These are phyloP conservation scores for Boletus subparvulus DNA, from an alignment of 768 basidiomycete genomes.

Conservation along the genomic window DNA sequence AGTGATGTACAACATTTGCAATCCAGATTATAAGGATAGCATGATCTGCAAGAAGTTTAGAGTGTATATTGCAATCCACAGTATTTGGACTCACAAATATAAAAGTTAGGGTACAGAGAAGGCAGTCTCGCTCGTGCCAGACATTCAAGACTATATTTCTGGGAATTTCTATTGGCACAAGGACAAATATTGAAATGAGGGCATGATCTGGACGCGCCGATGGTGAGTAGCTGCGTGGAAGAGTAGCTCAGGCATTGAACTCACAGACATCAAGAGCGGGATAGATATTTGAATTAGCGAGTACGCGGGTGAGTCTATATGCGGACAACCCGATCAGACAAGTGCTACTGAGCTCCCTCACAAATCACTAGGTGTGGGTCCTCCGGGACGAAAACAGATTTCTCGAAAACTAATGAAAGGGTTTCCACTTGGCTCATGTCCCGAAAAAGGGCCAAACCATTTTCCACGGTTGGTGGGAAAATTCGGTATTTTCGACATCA, in stretches of 20 bases:
- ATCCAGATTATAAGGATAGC: conserved; percentile 42
- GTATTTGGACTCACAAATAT: conserved; percentile 35
- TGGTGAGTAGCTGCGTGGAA: conserved; percentile 5
- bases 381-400: conserved; percentile 4
- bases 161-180: not conserved
- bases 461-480: conserved; percentile 6
- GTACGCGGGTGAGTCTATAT: conserved; percentile 23
- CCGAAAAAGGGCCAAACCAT: conserved; percentile 12
- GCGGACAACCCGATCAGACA: conserved; percentile 3
- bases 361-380: conserved; percentile 32
- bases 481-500: conserved; percentile 45
- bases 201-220: conserved; percentile 38
- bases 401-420: not conserved
- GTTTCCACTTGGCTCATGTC: not conserved
- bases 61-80: not conserved
- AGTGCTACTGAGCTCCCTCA: conserved; percentile 12
- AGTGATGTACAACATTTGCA: conserved; percentile 1
- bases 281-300: conserved; percentile 14
- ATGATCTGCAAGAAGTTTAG: conserved; percentile 31
- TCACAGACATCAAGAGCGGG: conserved; percentile 25
- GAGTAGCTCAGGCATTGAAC: not conserved
- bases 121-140: conserved; percentile 3
- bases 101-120: conserved; percentile 19
- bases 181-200: conserved; percentile 47
- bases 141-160: not conserved